These are phyloP conservation scores for Fusarium sp. DNA, from an alignment of 2,329 filamentous ascomycete genomes.

Conservation along the genomic window DNA sequence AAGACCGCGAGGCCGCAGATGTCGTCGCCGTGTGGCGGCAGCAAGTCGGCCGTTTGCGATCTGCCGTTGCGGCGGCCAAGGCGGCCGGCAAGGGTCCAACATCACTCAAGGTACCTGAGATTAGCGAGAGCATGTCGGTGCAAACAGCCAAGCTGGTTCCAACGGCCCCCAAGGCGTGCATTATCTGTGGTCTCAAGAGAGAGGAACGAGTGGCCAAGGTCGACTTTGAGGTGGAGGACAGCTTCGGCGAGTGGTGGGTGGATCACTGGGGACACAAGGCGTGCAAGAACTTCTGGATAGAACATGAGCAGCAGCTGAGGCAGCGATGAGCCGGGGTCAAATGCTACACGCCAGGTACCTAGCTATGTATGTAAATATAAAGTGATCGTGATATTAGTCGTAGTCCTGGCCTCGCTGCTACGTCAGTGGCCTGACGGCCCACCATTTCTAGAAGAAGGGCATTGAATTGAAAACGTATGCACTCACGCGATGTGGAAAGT, in stretches of 20 bases:
- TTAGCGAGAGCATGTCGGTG: slow-evolving; percentile 76
- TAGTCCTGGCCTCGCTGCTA: neutral
- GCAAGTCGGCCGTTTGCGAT: slow-evolving; percentile 79
- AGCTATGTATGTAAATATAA: neutral
- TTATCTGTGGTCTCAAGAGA: slow-evolving; percentile 88
- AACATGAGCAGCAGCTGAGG: slow-evolving; percentile 77
- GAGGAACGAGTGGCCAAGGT: slow-evolving; percentile 85
- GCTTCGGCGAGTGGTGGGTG: slow-evolving; percentile 96
- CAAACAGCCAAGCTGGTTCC: slow-evolving; percentile 78
- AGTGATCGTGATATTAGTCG: neutral
- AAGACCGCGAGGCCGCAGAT: slow-evolving; percentile 87
- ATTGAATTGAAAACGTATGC: neutral
- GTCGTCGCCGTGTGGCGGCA: slow-evolving; percentile 80
- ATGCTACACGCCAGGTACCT: neutral
- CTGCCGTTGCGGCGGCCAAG: slow-evolving; percentile 76
- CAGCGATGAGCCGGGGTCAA: slow-evolving; percentile 64
- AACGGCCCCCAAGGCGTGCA: slow-evolving; percentile 79
- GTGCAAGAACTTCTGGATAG: slow-evolving; percentile 88
- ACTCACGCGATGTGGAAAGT: neutral
- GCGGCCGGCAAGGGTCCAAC: slow-evolving; percentile 62
- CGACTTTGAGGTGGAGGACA: slow-evolving; percentile 84
- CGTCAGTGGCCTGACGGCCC: neutral
- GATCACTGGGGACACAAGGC: slow-evolving; percentile 87
- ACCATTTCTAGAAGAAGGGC: neutral
- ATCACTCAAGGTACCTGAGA: slow-evolving; percentile 73